Percentiles rank a stretch among this genome's conserved stretches.
Conservation (phyloP, 2,329 filamentous ascomycete genomes). For the Fusarium sp. region DNA sequence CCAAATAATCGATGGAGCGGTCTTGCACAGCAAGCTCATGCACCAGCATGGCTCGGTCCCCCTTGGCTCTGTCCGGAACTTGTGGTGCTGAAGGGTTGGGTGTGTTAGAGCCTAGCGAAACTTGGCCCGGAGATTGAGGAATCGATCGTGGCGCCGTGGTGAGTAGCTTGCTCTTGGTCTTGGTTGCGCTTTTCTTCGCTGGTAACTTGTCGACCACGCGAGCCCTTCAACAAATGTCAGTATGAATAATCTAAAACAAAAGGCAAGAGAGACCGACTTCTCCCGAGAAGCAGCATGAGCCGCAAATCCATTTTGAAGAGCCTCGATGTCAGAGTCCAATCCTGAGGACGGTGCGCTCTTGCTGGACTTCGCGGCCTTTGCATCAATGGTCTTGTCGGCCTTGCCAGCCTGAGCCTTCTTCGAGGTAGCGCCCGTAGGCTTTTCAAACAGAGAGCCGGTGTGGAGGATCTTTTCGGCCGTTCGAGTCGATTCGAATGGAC, state of each 20-base stretch:
- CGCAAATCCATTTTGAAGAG: slow-evolving; percentile 59
- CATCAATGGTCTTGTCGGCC: slow-evolving; percentile 50
- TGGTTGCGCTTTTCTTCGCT: slow-evolving; percentile 52
- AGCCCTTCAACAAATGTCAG: slow-evolving; percentile 52
- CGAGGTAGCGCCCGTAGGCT: slow-evolving; percentile 49
- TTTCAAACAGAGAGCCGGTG: slow-evolving; percentile 65
- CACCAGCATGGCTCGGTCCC: slow-evolving; percentile 66
- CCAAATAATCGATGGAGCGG: slow-evolving; percentile 63
- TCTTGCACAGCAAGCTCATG: slow-evolving; percentile 71
- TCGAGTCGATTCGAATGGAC: slow-evolving; percentile 62
- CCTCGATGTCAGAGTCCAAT: slow-evolving; percentile 64
- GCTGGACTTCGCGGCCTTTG: slow-evolving; percentile 50
- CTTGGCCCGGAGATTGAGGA: slow-evolving; percentile 69
- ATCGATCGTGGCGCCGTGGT: slow-evolving; percentile 56
- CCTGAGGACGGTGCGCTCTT: slow-evolving; percentile 57
- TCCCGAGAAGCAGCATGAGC: slow-evolving; percentile 54
- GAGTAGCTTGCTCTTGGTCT: slow-evolving; percentile 60
- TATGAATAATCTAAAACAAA: slow-evolving; percentile 28
- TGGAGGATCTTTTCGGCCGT: slow-evolving; percentile 64
- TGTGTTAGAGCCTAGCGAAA: slow-evolving; percentile 66
- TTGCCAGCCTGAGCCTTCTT: slow-evolving; percentile 48
- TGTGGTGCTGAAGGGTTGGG: slow-evolving; percentile 65
- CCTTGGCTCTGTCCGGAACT: slow-evolving; percentile 66
- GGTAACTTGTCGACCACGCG: slow-evolving; percentile 54
- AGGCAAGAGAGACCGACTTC: slow-evolving; percentile 50